Percentiles rank a stretch among this genome's conserved stretches.
Conservation (phyloP, 2,329 filamentous ascomycete species). For the Fusarium ambrosium region DNA sequence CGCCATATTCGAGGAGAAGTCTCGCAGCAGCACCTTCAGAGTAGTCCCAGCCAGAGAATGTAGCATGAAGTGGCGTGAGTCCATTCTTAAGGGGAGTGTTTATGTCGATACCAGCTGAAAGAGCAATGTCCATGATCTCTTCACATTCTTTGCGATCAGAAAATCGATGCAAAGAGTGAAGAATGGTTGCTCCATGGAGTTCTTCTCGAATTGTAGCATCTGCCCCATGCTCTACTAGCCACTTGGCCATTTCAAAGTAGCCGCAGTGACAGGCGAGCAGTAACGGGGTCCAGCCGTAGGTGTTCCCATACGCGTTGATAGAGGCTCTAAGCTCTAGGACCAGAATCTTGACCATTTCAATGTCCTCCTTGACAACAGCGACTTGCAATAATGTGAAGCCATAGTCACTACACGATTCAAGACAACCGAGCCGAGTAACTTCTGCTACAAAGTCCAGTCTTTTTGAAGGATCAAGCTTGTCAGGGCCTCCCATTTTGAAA, state of each 20-base stretch:
- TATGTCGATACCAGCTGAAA: background rate
- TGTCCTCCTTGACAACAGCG: background rate
- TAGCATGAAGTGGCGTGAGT: background rate
- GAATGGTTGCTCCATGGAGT: background rate
- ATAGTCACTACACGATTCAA: background rate
- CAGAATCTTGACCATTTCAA: background rate
- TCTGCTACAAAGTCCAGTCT: background rate
- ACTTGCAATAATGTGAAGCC: background rate
- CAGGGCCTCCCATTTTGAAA: background rate
- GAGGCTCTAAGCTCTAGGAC: background rate
- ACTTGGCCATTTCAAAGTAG: background rate
- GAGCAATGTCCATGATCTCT: background rate
- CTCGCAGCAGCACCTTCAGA: background rate
- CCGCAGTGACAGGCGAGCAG: background rate
- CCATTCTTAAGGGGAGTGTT: background rate
- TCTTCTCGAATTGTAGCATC: background rate
- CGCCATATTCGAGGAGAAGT: background rate
- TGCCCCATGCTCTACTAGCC: background rate
- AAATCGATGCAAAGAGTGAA: background rate
- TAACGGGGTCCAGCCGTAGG: background rate
- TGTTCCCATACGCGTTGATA: background rate
- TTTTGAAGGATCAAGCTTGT: background rate
- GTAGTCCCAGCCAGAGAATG: background rate
- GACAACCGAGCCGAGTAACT: background rate
- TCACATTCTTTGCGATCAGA: background rate